Evolutionary conservation across 225 moss, liverwort and hornwort genomes (phyloP), one percentile per base, ranked within the genome.

Genomic region (Antitrichia curtipendula): DNA sequence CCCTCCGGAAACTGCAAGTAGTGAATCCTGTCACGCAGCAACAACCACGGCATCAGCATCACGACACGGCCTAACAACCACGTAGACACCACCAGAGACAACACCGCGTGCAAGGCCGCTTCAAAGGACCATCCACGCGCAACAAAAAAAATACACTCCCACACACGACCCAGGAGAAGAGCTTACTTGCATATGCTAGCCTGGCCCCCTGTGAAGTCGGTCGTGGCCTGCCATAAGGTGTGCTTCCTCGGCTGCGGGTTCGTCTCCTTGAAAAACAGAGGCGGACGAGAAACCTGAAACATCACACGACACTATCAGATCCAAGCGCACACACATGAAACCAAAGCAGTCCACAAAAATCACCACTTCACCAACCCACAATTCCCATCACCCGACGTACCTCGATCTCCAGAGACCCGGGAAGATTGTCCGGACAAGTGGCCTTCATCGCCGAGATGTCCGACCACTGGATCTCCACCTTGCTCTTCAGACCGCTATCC

Each of bases 211-310:
- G 99, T 99, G 91, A 99, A 97, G 73, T 99, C 99, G 14, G 97
- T 95, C 56, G 97, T 96, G 7, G 97, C 94, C 91, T 99, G 98
- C 99, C 99, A 99, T 47, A 99, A 82, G 3, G 99, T 99, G 84
- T 99, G 99, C 92, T 99, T 99, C 88, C 97, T 94, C 10, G 97
- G 97, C 92, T 99, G 97, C 80, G 98, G 98, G 78, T 99, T 99
- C 58, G 97, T 99, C 86, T 99, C 97, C 87, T 96, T 95, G 82
- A 97, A 97, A 81, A 99, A 97, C 62, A 96, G 58, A 75, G 98
- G 98, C 16, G 98, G 95, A 83, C 97, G 91, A 61, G 97, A 99
- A 41, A 99, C 94, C 98, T 99, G 90, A 61, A 85, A 82, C 20
- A 66, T 14, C 60, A 61, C 24, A 32, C 10, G 0, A 23, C 70